Evolutionary conservation across 805 yeast species (phyloP).

Genomic region (Barnettozyma vustinii): DNA sequence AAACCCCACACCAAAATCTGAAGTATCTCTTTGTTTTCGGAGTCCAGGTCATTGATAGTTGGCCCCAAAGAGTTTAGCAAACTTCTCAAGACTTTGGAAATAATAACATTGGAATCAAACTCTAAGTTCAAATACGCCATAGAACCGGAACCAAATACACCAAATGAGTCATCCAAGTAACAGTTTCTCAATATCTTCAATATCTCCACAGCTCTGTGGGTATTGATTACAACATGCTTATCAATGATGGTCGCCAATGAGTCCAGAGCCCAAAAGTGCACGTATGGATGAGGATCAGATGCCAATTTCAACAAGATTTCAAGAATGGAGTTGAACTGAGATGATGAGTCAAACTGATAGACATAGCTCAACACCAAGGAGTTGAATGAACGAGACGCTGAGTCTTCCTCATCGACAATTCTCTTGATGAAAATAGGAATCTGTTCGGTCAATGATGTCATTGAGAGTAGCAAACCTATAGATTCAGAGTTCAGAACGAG

Average conservation of each 20-base stretch:
- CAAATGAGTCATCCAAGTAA: conserved; percentile 44
- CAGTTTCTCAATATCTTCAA: conserved; percentile 35
- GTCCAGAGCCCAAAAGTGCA: conserved; percentile 67
- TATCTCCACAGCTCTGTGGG: conserved; percentile 38
- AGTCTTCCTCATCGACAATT: conserved; percentile 60
- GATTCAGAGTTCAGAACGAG: conserved; percentile 49
- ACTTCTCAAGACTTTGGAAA: conserved; percentile 39
- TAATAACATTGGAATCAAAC: conserved; percentile 37
- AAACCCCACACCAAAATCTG: conserved; percentile 33
- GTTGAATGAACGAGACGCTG: conserved; percentile 57
- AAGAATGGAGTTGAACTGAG: conserved; percentile 39
- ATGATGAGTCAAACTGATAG: conserved; percentile 34
- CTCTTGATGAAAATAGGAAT: conserved; percentile 53
- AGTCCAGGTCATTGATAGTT: conserved; percentile 32
- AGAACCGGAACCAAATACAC: conserved; percentile 36
- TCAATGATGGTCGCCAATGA: conserved; percentile 53
- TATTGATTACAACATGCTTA: conserved; percentile 44
- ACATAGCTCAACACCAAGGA: conserved; percentile 45
- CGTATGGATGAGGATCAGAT: conserved; percentile 79
- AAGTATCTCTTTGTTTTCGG: conserved; percentile 26
- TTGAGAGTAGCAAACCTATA: conserved; percentile 45
- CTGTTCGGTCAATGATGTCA: conserved; percentile 36
- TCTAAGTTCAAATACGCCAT: conserved; percentile 43
- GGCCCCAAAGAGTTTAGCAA: conserved; percentile 57
- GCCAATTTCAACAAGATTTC: conserved; percentile 56